Conservation (phyloP, 2,329 filamentous ascomycete species). For the Coniochaeta pulveracea region DNA sequence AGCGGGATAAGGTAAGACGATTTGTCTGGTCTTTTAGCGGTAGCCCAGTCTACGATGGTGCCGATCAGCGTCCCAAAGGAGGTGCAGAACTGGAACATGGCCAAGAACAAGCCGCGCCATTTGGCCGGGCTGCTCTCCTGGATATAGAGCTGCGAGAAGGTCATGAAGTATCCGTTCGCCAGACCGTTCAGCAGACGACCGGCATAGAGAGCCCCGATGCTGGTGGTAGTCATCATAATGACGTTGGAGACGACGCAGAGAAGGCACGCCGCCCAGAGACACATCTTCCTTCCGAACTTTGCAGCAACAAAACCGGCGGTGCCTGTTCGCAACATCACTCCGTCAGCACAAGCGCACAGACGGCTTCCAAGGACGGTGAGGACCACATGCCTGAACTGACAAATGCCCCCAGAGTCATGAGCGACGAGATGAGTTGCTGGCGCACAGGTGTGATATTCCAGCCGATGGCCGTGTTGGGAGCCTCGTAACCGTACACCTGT, state of each 20-base stretch:
- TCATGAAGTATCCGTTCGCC: slow-evolving; percentile 42
- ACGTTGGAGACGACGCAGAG: slow-evolving; percentile 35
- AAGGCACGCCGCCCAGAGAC: slow-evolving; percentile 28
- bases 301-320: slow-evolving; percentile 21
- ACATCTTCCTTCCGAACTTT: slow-evolving; percentile 21
- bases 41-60: slow-evolving; percentile 26
- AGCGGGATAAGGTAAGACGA: slow-evolving; percentile 19
- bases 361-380: too few species aligned
- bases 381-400: slow-evolving; percentile 23
- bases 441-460: slow-evolving; percentile 24
- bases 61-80: slow-evolving; percentile 27
- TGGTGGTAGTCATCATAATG: slow-evolving; percentile 40
- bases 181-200: slow-evolving; percentile 39
- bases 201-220: slow-evolving; percentile 36
- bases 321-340: too few species aligned
- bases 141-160: slow-evolving; percentile 19
- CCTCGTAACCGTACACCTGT: slow-evolving; percentile 17
- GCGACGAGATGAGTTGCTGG: slow-evolving; percentile 26
- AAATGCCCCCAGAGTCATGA: slow-evolving; percentile 27
- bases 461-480: slow-evolving; percentile 18
- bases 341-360: too few species aligned
- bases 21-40: slow-evolving; percentile 17
- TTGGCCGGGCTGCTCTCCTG: slow-evolving; percentile 13
- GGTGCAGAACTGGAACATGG: slow-evolving; percentile 8
- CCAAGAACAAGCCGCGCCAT: slow-evolving; percentile 19